phyloP scores from a whole-genome alignment of 2,329 filamentous ascomycete genomes.

The Alternaria hordeiaustralica region DNA sequence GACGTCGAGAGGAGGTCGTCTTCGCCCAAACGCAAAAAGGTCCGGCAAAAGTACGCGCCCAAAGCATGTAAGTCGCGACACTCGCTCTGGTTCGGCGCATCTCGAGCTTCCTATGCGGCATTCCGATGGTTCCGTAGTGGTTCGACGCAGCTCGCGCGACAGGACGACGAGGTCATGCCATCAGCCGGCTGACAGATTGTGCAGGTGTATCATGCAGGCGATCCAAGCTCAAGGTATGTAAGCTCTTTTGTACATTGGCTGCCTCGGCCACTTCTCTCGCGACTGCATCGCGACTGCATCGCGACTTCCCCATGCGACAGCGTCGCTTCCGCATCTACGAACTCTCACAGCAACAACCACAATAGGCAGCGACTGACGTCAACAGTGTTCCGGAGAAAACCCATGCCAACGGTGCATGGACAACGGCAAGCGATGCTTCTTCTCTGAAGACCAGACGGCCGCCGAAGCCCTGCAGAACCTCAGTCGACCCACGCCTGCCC shows the following conservation, averaged over 20 bases:
- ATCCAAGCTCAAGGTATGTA: conserved; percentile 45
- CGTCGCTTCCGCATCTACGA: background rate
- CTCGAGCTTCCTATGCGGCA: conserved; percentile 13
- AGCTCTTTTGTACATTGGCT: background rate
- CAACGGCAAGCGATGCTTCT: conserved; percentile 45
- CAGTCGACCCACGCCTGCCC: conserved; percentile 39
- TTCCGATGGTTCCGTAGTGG: conserved; percentile 37
- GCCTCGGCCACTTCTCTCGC: background rate
- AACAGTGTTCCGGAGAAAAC: conserved; percentile 44
- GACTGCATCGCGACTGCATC: background rate
- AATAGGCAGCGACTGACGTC: background rate
- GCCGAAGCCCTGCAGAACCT: conserved; percentile 47
- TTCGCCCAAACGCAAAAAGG: conserved; percentile 46
- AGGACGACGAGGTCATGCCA: background rate
- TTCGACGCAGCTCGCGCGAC: conserved; percentile 5
- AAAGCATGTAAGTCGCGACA: conserved; percentile 41
- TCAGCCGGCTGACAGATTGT: conserved; percentile 16
- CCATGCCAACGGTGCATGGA: conserved; percentile 46
- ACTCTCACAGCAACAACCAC: background rate
- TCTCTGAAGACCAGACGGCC: conserved; percentile 47
- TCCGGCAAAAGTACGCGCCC: conserved; percentile 45
- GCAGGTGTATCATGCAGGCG: conserved; percentile 43
- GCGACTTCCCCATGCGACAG: background rate
- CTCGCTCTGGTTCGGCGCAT: background rate
- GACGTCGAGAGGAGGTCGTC: conserved; percentile 31